phyloP scores from a whole-genome alignment of 257 asterid genomes.

The Penstemon eatonii region DNA sequence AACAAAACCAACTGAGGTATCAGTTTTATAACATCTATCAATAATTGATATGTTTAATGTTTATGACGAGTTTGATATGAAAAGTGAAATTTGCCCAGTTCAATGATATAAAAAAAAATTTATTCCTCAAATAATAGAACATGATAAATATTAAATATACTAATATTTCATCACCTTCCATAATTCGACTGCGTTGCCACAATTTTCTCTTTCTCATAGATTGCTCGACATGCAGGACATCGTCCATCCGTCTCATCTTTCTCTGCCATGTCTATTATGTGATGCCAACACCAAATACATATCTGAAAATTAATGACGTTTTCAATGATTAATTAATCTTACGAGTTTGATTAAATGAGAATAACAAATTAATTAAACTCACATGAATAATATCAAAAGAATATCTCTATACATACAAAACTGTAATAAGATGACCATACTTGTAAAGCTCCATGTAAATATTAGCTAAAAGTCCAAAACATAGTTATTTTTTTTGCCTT shows the following conservation, averaged over 20 bases:
- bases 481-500: no score
- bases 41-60: no score
- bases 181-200: constrained; percentile 73
- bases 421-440: no score
- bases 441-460: no score
- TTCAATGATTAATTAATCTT: constrained; percentile 11
- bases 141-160: background rate
- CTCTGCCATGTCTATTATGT: constrained; percentile 92
- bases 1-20: no score
- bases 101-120: no score
- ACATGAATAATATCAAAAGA: no score
- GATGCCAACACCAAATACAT: constrained; percentile 99
- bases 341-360: background rate
- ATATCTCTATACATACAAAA: no score
- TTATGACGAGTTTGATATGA: no score
- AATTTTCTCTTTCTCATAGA: constrained; percentile 87
- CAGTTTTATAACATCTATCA: no score
- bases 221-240: constrained; percentile 87
- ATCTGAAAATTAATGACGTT: constrained; percentile 44
- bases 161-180: constrained; percentile 48
- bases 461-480: no score
- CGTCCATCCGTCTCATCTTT: constrained; percentile 84
- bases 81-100: no score
- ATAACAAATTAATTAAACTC: background rate
- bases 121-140: background rate